Percentiles rank a stretch among this genome's conserved stretches.
phyloP scores from a whole-genome alignment of 2,329 filamentous ascomycete species.

The Trichoderma endophyticum region DNA sequence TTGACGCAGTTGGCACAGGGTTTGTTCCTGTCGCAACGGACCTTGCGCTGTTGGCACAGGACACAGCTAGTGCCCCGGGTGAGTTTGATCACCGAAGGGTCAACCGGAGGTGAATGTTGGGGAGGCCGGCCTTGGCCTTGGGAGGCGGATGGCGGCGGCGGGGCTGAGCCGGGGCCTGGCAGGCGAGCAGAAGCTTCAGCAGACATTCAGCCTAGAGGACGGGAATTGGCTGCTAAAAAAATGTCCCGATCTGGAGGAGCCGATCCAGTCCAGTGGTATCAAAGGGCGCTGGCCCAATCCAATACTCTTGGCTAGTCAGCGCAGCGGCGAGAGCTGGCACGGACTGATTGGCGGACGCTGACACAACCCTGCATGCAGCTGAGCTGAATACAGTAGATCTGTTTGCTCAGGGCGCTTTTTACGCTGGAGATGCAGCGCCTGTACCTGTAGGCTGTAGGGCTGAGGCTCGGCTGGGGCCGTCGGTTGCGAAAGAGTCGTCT shows the following conservation, averaged over 20 bases:
- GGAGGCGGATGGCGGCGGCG: constrained; percentile 22
- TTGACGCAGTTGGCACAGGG: constrained; percentile 69
- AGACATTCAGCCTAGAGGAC: constrained; percentile 2
- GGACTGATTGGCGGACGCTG: constrained; percentile 12
- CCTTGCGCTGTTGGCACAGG: constrained; percentile 72
- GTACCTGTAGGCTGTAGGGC: background rate
- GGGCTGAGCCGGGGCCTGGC: constrained; percentile 12
- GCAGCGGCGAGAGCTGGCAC: background rate
- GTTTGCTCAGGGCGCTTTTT: background rate
- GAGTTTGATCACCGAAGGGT: constrained; percentile 50
- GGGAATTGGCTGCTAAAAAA: background rate
- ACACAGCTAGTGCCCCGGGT: constrained; percentile 64
- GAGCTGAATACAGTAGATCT: background rate
- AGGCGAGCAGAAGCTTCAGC: background rate
- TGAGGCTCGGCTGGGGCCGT: constrained; percentile 6
- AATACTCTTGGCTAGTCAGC: background rate
- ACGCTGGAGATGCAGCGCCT: background rate
- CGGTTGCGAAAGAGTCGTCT: constrained; percentile 5
- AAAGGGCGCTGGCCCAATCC: background rate
- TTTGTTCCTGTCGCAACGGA: constrained; percentile 70
- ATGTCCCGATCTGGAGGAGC: background rate
- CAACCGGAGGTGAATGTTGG: constrained; percentile 27
- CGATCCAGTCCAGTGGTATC: background rate
- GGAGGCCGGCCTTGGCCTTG: constrained; percentile 21
- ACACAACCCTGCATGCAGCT: constrained; percentile 10